These are phyloP conservation scores for Cenococcum geophilum DNA, from an alignment of 495 filamentous ascomycete species.

Conservation along the genomic window DNA sequence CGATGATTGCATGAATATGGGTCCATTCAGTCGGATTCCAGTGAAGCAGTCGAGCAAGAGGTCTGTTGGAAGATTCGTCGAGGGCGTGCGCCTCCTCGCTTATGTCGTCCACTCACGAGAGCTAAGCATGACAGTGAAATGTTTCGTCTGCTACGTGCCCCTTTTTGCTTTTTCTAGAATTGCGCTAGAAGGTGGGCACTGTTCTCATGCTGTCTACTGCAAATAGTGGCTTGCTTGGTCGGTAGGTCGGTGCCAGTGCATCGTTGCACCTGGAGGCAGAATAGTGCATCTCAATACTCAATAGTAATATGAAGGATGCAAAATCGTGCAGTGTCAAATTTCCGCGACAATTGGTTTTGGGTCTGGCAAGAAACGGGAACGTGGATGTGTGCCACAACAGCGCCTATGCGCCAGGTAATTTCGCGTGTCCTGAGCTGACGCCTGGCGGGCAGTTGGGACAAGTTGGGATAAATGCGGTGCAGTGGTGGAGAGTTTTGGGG, in stretches of 20 bases:
- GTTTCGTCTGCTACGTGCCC: neutral
- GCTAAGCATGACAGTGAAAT: neutral
- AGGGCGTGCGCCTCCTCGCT: neutral
- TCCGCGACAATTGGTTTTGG: neutral
- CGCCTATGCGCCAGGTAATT: constrained; percentile 8
- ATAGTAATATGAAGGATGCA: constrained; percentile 2
- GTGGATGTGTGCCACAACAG: constrained; percentile 1
- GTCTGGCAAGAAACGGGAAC: neutral
- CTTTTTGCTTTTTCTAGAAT: constrained; percentile 5
- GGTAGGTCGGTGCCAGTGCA: neutral
- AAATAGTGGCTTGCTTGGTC: neutral
- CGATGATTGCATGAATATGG: neutral
- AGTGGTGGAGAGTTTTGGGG: neutral
- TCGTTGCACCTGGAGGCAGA: neutral
- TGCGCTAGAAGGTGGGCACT: constrained; percentile 3
- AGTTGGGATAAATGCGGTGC: neutral
- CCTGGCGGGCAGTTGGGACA: neutral
- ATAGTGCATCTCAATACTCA: neutral
- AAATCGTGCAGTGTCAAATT: neutral
- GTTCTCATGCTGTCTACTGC: neutral
- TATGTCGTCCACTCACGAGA: neutral
- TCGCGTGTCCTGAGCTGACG: constrained; percentile 1
- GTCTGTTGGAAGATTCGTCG: neutral
- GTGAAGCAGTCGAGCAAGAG: neutral
- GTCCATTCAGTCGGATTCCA: neutral